Conservation (phyloP, 306 rosid species). For the Hippophae tibetana region DNA sequence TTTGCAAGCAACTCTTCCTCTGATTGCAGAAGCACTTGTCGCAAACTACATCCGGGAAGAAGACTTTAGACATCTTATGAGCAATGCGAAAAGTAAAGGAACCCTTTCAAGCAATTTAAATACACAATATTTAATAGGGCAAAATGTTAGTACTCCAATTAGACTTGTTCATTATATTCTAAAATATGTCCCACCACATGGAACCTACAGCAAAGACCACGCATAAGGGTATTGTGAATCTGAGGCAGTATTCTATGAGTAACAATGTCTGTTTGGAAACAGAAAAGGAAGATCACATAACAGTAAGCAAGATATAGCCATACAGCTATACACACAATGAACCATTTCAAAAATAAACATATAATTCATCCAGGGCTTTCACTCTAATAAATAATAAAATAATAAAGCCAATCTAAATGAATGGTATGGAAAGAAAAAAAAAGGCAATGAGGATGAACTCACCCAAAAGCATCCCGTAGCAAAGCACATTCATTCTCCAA, state of each 20-base stretch:
- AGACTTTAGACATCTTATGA: neutral
- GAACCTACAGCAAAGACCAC: too few species aligned
- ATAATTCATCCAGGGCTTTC: neutral
- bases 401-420: neutral
- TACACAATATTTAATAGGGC: neutral
- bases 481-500: conserved; percentile 26
- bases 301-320: too few species aligned
- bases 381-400: neutral
- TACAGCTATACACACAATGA: too few species aligned
- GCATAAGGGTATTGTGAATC: too few species aligned
- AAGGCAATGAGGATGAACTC: conserved; percentile 1
- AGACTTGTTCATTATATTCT: too few species aligned
- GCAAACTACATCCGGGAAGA: conserved; percentile 14
- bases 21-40: conserved; percentile 26
- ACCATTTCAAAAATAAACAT: too few species aligned
- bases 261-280: too few species aligned
- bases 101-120: neutral
- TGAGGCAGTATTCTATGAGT: too few species aligned
- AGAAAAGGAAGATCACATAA: too few species aligned
- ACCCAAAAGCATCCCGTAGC: conserved; percentile 33
- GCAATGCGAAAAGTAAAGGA: neutral
- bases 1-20: conserved; percentile 27
- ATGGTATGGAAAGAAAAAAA: neutral
- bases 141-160: neutral
- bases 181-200: too few species aligned